These are phyloP conservation scores for Scorias spongiosa DNA, from an alignment of 2,329 filamentous ascomycete species.

Conservation along the genomic window DNA sequence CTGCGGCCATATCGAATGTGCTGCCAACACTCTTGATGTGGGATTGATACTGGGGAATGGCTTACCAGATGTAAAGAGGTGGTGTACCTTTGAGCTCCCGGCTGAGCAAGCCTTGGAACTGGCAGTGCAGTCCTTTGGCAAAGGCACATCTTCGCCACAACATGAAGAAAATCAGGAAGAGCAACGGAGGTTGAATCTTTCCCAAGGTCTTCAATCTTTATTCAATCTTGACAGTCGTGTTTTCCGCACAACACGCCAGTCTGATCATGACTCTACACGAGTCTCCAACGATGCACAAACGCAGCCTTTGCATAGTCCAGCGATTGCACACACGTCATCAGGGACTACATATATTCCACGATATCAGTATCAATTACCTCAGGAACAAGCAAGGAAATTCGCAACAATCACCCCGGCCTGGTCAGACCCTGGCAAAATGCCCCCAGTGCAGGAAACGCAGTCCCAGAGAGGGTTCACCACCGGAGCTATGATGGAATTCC, in stretches of 20 bases:
- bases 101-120: neutral
- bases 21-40: constrained; percentile 12
- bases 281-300: no score
- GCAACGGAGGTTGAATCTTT: neutral
- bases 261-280: neutral
- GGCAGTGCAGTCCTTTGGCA: neutral
- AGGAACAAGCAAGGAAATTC: constrained; percentile 13
- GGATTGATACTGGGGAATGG: constrained; percentile 6
- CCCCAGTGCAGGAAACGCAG: constrained; percentile 5
- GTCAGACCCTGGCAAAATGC: constrained; percentile 17
- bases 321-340: no score
- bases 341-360: constrained; percentile 8
- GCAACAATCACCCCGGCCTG: constrained; percentile 16
- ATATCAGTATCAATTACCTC: constrained; percentile 13
- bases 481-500: constrained; percentile 18
- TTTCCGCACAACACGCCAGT: neutral
- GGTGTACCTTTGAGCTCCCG: constrained; percentile 12
- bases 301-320: no score
- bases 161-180: neutral
- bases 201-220: neutral
- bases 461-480: constrained; percentile 8
- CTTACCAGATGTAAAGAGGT: constrained; percentile 2
- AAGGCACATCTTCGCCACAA: neutral
- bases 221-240: neutral
- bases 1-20: constrained; percentile 13